Conservation (phyloP, 1,139 yeast species). For the Taphrina flavorubra region DNA sequence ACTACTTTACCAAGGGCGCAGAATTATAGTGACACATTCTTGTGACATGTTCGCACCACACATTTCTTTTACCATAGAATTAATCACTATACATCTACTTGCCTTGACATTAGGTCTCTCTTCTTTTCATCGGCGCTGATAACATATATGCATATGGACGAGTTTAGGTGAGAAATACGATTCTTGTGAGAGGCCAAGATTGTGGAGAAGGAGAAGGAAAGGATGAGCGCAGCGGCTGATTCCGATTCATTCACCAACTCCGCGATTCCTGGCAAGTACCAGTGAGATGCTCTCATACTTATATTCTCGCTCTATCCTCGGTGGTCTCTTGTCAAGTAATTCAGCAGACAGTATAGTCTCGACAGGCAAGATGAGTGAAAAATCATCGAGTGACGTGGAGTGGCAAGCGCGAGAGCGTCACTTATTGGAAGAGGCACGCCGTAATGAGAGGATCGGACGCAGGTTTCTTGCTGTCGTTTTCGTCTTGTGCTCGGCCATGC, state of each 20-base stretch:
- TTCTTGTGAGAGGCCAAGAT: background rate
- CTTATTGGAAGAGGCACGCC: background rate
- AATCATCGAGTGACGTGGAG: background rate
- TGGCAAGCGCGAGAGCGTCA: background rate
- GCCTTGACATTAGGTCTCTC: no score
- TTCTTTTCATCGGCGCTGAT: no score
- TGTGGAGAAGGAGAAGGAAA: background rate
- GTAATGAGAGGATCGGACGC: background rate
- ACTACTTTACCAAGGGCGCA: constrained; percentile 32
- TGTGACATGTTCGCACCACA: no score
- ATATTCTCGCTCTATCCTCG: background rate
- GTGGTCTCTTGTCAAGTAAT: background rate
- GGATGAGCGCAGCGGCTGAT: background rate
- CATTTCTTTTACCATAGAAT: no score
- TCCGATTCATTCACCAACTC: background rate
- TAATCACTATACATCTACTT: no score
- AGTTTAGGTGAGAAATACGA: background rate
- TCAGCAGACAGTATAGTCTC: background rate
- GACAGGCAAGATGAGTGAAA: background rate
- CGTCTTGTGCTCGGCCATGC: background rate
- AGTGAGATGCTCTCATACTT: no score
- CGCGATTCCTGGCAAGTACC: no score
- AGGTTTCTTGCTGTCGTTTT: background rate
- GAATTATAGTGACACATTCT: background rate
- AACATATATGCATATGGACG: background rate